Evolutionary conservation across 257 asterid genomes (phyloP), one percentile per base, ranked within the genome.

Genomic region (Gynochthodes officinalis): DNA sequence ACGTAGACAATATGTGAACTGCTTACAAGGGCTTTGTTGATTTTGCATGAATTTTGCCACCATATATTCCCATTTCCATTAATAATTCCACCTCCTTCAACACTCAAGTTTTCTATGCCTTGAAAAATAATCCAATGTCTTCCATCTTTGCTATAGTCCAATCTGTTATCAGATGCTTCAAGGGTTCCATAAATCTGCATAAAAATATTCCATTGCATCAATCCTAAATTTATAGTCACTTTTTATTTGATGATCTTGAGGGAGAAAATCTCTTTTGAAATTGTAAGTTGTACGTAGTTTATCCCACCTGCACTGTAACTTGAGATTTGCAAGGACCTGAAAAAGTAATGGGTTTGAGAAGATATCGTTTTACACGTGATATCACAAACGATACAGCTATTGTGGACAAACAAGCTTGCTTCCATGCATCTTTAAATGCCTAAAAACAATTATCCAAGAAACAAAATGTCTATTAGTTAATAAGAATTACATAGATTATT

Each of bases 31-130:
- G 71, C 21, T 6, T 25, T 62, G 1, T 39, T 62, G 7, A 19
- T 63, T 63, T 93, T 93, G 88, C 98, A 93, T 68, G 97, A 90
- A 80, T 87, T 87, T 75, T 87, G 72, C 98, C 98, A 93, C 98
- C 98, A 93, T 6, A 84, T 77, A 33, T 89, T 76, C 4, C 98
- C 98, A 74, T 85, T 87, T 21, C 98, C 98, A 55, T 90, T 81
- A 2, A 93, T 55, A 52, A 69, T 75, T 52, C 97, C 98, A 37
- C 90, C 96, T 32, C 98, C 98, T 60, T 77, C 79, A 66, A 89
- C 90, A n/a, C n/a, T 76, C 19, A 93, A 81, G 50, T 83, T 83
- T 39, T 84, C 25, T 16, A 93, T 83, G 2, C 65, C 64, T 14
- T 85, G 73, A 73, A 93, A 86, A 0, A 73, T 0, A 59, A 93